phyloP scores from a whole-genome alignment of 805 yeast genomes.

The Alloascoidea africana region DNA sequence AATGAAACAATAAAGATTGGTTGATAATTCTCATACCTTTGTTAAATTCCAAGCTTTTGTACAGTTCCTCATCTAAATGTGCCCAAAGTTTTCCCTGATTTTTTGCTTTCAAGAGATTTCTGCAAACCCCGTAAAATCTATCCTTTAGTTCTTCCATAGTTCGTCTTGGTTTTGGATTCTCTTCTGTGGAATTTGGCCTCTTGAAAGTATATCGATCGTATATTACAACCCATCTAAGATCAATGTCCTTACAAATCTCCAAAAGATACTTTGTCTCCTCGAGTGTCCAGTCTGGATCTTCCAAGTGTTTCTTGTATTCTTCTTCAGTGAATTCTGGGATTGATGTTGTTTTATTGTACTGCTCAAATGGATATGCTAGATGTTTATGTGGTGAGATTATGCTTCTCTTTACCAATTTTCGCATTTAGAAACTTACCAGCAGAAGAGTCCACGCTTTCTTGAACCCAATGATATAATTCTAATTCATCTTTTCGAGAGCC shows the following conservation, averaged over 20 bases:
- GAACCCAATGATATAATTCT: slow-evolving; percentile 71
- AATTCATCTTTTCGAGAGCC: slow-evolving; percentile 34
- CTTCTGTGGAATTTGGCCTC: neutral
- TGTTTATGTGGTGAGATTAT: slow-evolving; percentile 11
- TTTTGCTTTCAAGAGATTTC: slow-evolving; percentile 31
- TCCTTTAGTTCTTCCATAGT: slow-evolving; percentile 71
- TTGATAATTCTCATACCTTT: slow-evolving; percentile 17
- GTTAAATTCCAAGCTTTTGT: slow-evolving; percentile 53
- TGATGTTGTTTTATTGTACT: slow-evolving; percentile 52
- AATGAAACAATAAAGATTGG: neutral
- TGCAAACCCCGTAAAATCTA: slow-evolving; percentile 59
- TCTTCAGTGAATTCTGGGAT: slow-evolving; percentile 55
- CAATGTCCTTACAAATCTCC: slow-evolving; percentile 35
- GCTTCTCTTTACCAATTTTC: no score
- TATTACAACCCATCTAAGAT: slow-evolving; percentile 57
- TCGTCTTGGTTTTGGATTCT: slow-evolving; percentile 17
- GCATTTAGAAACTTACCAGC: slow-evolving; percentile 15
- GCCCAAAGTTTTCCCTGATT: slow-evolving; percentile 22
- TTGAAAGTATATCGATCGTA: slow-evolving; percentile 38
- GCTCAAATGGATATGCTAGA: slow-evolving; percentile 50
- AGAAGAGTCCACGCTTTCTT: slow-evolving; percentile 41
- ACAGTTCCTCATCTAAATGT: slow-evolving; percentile 33
- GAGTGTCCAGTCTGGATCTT: slow-evolving; percentile 46
- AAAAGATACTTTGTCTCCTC: slow-evolving; percentile 74
- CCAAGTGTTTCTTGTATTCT: slow-evolving; percentile 39